Conservation (phyloP, 371 early-diverging fungal genomes). For the Mucor racemosus region DNA sequence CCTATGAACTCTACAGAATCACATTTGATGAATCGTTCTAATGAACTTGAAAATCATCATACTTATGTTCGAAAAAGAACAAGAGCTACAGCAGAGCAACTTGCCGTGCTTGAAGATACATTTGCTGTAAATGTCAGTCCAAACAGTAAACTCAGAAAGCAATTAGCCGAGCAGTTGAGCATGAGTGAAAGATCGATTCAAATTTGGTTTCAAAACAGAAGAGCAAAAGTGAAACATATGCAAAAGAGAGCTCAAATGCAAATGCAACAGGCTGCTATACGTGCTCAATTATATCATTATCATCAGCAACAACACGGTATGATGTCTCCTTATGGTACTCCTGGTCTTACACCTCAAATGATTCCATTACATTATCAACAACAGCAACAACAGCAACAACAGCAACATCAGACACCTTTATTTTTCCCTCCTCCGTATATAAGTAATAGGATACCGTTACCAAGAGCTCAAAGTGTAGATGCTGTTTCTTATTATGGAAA, state of each 20-base stretch:
- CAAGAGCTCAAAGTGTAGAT: slow-evolving; percentile 47
- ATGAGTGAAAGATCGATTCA: slow-evolving; percentile 96
- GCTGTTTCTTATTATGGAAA: slow-evolving; percentile 17
- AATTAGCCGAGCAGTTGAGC: slow-evolving; percentile 81
- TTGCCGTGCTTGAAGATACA: slow-evolving; percentile 76
- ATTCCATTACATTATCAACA: slow-evolving; percentile 16
- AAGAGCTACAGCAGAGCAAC: slow-evolving; percentile 76
- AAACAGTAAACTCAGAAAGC: slow-evolving; percentile 82
- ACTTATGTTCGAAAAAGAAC: slow-evolving; percentile 69
- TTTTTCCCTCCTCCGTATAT: too few relatives aligned
- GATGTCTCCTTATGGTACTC: neutral
- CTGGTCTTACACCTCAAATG: too few relatives aligned
- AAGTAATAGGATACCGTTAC: slow-evolving; percentile 16
- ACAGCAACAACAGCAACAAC: too few relatives aligned
- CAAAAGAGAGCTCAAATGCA: slow-evolving; percentile 63
- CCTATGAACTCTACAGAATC: too few relatives aligned
- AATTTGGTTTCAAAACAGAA: slow-evolving; percentile 99
- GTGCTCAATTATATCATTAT: slow-evolving; percentile 34
- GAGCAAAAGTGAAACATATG: slow-evolving; percentile 90
- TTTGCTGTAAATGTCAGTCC: slow-evolving; percentile 76
- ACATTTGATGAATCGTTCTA: too few relatives aligned
- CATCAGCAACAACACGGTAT: slow-evolving; percentile 29
- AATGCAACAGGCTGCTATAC: slow-evolving; percentile 40
- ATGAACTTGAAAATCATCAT: too few relatives aligned
- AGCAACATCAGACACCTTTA: too few relatives aligned